These are phyloP conservation scores for Pneumocystis oryctolagi DNA, from an alignment of 1,139 yeast species.

Conservation along the genomic window DNA sequence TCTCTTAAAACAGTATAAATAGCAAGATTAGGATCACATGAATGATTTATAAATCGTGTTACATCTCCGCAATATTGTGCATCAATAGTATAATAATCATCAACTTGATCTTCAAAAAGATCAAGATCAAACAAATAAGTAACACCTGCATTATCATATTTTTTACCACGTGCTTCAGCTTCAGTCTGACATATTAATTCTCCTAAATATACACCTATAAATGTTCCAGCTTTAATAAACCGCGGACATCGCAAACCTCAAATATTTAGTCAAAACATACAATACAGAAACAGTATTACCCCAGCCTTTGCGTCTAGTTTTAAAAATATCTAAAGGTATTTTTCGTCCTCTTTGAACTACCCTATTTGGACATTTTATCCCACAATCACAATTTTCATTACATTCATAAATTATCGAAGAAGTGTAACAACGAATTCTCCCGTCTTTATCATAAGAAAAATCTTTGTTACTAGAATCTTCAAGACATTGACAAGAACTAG, in stretches of 20 bases:
- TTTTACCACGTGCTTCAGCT: constrained; percentile 8
- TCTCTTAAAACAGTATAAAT: constrained; percentile 7
- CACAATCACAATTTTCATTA: constrained; percentile 8
- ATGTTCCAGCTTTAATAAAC: constrained; percentile 9
- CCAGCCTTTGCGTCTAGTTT: constrained; percentile 13
- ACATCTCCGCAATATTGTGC: constrained; percentile 13
- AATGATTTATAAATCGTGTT: constrained; percentile 14
- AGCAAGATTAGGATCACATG: constrained; percentile 9
- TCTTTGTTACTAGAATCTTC: constrained; percentile 5
- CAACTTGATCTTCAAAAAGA: constrained; percentile 8
- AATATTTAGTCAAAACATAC: neutral
- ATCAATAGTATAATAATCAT: constrained; percentile 10
- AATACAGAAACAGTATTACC: constrained; percentile 1
- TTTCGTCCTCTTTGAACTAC: constrained; percentile 11
- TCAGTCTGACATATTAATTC: constrained; percentile 10
- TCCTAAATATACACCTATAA: constrained; percentile 11
- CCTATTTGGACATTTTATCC: constrained; percentile 8
- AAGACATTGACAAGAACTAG: constrained; percentile 6
- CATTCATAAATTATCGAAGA: constrained; percentile 9
- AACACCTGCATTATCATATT: constrained; percentile 6
- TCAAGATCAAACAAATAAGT: constrained; percentile 13
- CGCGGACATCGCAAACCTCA: constrained; percentile 6
- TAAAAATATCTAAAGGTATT: constrained; percentile 10
- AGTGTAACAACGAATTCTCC: constrained; percentile 5
- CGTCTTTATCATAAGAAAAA: constrained; percentile 9